Evolutionary conservation across 495 filamentous ascomycete genomes (phyloP).

Genomic region (Apodospora peruviana): DNA sequence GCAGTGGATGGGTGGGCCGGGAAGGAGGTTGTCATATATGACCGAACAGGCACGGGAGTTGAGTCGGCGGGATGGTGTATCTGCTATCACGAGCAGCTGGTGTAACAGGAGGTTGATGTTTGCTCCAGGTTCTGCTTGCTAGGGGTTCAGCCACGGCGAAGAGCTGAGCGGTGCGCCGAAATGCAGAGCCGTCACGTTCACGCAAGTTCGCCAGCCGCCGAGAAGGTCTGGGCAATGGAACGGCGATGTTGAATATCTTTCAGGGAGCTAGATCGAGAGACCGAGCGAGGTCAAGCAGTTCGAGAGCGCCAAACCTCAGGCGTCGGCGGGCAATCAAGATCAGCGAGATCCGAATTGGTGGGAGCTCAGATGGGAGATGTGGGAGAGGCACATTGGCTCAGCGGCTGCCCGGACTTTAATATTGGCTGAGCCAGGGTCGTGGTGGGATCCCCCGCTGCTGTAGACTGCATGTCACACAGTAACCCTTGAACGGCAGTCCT

Average conservation of each 20-base stretch:
- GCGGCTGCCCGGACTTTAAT: slow-evolving; percentile 43
- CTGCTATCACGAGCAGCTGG: too few species aligned
- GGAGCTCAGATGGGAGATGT: slow-evolving; percentile 13
- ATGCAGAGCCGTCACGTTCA: slow-evolving; percentile 9
- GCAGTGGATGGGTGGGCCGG: slow-evolving; percentile 1
- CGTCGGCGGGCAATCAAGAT: slow-evolving; percentile 14
- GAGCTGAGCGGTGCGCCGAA: not conserved
- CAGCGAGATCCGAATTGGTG: slow-evolving; percentile 5
- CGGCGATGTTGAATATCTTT: slow-evolving; percentile 1
- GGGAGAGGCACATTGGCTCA: slow-evolving; percentile 21
- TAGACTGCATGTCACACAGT: slow-evolving; percentile 23
- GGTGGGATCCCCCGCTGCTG: slow-evolving; percentile 18
- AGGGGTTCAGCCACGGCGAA: not conserved
- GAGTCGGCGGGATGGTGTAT: not conserved
- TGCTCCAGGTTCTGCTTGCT: not conserved
- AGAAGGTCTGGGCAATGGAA: not conserved
- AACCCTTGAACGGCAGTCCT: slow-evolving; percentile 9
- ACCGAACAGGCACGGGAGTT: not conserved
- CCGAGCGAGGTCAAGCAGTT: not conserved
- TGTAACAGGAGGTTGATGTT: too few species aligned
- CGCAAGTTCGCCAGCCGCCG: slow-evolving; percentile 10
- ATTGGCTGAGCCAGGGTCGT: slow-evolving; percentile 34
- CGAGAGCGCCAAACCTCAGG: not conserved
- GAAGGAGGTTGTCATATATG: slow-evolving; percentile 10
- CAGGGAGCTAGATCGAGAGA: not conserved